phyloP scores from a whole-genome alignment of 352 stramenopile genomes.

The Globisporangium parvum region DNA sequence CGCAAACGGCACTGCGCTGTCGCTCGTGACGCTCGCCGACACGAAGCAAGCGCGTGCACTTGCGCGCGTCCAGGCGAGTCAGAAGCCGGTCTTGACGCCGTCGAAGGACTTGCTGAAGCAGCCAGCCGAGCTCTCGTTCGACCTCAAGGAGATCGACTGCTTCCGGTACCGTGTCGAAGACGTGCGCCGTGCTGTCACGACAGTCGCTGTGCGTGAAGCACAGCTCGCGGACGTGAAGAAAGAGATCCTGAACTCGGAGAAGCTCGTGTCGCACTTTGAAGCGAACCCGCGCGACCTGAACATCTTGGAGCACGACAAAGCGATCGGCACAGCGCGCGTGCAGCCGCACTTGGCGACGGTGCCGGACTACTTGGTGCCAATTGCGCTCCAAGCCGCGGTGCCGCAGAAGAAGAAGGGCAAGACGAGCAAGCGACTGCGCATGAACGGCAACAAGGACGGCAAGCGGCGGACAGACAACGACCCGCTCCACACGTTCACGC shows the following conservation, averaged over 20 bases:
- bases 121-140: conserved; percentile 94
- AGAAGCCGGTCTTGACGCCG: conserved; percentile 79
- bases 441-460: conserved; percentile 51
- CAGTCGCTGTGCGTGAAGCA: conserved; percentile 91
- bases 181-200: conserved; percentile 93
- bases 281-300: conserved; percentile 94
- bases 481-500: conserved; percentile 93
- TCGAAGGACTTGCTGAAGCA: conserved; percentile 88
- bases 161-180: conserved; percentile 98
- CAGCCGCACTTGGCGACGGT: conserved; percentile 94
- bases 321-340: conserved; percentile 90
- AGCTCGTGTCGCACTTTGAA: conserved; percentile 95
- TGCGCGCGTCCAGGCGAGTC: conserved; percentile 87
- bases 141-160: conserved; percentile 97
- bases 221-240: conserved; percentile 95
- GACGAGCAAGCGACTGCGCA: conserved; percentile 62
- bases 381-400: conserved; percentile 88
- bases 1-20: conserved; percentile 94
- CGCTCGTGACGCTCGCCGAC: conserved; percentile 86
- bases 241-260: conserved; percentile 98
- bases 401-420: conserved; percentile 79
- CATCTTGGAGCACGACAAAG: conserved; percentile 95
- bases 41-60: conserved; percentile 82
- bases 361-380: conserved; percentile 97
- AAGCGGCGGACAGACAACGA: conserved; percentile 94